These are phyloP conservation scores for Globisporangium nunn DNA, from an alignment of 352 stramenopile species.

Conservation along the genomic window DNA sequence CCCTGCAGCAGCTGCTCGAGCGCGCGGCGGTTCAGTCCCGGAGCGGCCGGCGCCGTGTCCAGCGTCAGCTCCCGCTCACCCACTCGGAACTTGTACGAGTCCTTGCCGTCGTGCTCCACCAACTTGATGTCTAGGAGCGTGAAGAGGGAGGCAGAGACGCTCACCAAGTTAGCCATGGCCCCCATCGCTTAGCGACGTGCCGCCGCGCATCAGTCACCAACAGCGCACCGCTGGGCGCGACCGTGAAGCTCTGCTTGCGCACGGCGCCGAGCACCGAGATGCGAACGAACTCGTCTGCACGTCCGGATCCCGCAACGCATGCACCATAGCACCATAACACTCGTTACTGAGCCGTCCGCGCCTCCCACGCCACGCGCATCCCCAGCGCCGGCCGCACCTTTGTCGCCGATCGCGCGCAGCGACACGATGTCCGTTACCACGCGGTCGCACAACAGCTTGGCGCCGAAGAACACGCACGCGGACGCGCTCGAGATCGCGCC, in stretches of 20 bases:
- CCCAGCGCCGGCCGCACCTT: constrained; percentile 16
- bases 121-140: constrained; percentile 40
- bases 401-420: constrained; percentile 52
- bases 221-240: constrained; percentile 34
- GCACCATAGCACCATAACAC: too few relatives aligned
- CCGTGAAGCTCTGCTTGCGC: constrained; percentile 40
- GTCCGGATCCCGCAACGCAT: background rate
- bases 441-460: constrained; percentile 59
- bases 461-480: constrained; percentile 56
- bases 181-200: too few relatives aligned
- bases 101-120: constrained; percentile 37
- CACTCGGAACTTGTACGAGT: constrained; percentile 58
- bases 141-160: too few relatives aligned
- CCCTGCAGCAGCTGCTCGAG: constrained; percentile 64
- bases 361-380: background rate
- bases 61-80: constrained; percentile 43
- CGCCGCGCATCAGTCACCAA: too few relatives aligned
- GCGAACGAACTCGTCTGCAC: constrained; percentile 42
- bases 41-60: constrained; percentile 35
- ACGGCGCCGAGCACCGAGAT: constrained; percentile 39
- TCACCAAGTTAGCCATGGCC: too few relatives aligned
- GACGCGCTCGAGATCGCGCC: constrained; percentile 64
- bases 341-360: background rate
- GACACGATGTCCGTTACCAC: constrained; percentile 68
- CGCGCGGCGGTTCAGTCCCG: constrained; percentile 52